Evolutionary conservation across 805 yeast genomes (phyloP).

Genomic region (Priceomyces medius): DNA sequence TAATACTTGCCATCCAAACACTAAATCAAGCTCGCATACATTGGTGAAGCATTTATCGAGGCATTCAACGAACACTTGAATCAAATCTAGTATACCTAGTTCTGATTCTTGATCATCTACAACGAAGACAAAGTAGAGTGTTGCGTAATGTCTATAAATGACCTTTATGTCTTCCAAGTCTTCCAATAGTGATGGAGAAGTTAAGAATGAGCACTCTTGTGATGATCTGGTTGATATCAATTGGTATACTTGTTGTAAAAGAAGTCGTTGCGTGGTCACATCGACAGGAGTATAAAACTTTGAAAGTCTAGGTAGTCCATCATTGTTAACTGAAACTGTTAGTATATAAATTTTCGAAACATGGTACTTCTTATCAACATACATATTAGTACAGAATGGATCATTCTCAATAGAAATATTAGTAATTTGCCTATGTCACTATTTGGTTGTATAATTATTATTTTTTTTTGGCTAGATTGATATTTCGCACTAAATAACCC

Average conservation of each 20-base stretch:
- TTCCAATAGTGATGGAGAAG: slow-evolving; percentile 80
- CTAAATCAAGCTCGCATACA: slow-evolving; percentile 93
- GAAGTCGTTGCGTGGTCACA: slow-evolving; percentile 72
- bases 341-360: too few species aligned
- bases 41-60: slow-evolving; percentile 89
- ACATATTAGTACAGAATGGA: slow-evolving; percentile 83
- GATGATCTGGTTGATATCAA: slow-evolving; percentile 69
- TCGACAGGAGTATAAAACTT: slow-evolving; percentile 93
- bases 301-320: slow-evolving; percentile 83
- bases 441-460: too few species aligned
- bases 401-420: too few species aligned
- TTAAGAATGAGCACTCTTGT: slow-evolving; percentile 81
- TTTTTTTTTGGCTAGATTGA: too few species aligned
- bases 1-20: slow-evolving; percentile 97
- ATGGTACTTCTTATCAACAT: slow-evolving; percentile 17
- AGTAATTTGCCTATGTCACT: too few species aligned
- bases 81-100: slow-evolving; percentile 86
- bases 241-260: slow-evolving; percentile 79
- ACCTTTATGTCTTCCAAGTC: slow-evolving; percentile 77
- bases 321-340: slow-evolving; percentile 66
- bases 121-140: slow-evolving; percentile 91
- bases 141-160: slow-evolving; percentile 91
- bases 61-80: slow-evolving; percentile 95
- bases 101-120: slow-evolving; percentile 97
- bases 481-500: too few species aligned